Evolutionary conservation across 495 filamentous ascomycete species (phyloP), one percentile per base, ranked within the genome.

Genomic region (Hapsidospora chrysogenum): DNA sequence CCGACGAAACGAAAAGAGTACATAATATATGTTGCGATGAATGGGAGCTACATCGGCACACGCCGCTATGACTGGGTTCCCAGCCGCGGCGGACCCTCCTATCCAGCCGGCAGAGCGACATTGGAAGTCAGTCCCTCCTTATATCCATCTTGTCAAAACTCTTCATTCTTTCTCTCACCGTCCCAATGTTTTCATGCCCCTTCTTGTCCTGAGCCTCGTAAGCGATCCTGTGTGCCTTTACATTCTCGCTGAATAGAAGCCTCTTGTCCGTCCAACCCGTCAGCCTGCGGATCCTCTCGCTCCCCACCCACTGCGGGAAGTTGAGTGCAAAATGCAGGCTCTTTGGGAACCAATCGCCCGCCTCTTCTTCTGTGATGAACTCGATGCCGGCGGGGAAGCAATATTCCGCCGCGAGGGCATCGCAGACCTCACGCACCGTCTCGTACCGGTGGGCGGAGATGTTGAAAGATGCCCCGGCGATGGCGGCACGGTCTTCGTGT

Each of bases 261-360:
- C 57, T 47, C 33, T 42, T 48, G 27, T 61, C 57, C 3, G 39
- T 41, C 56, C 58, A 65, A 0, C 58, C 57, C 8, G 54, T 60
- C 17, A 60, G 13, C 15, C 28, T 28, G 16, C 59, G 47, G 23
- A 65, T 46, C 45, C 60, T 65, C 0, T 49, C 46, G n/a, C 49
- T 56, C 11, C 44, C 47, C 0, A 58, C 51, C 55, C 58, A 61
- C 33, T 62, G 61, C 15, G 44, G 51, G 28, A 53, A 57, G 2
- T 53, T 49, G 7, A 60, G 17, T 4, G 50, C 22, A 4, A 46
- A 21, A 4, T 46, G 37, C n/a, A 45, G 19, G 7, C 17, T 34
- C 14, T 31, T 29, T 3, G 39, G 33, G 3, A 29, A 25, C n/a
- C 15, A 17, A 11, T 37, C 34, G 11, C 20, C 35, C 1, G 14